Evolutionary conservation across 1,139 yeast genomes (phyloP).

Genomic region (Scheffersomyces stambukii): DNA sequence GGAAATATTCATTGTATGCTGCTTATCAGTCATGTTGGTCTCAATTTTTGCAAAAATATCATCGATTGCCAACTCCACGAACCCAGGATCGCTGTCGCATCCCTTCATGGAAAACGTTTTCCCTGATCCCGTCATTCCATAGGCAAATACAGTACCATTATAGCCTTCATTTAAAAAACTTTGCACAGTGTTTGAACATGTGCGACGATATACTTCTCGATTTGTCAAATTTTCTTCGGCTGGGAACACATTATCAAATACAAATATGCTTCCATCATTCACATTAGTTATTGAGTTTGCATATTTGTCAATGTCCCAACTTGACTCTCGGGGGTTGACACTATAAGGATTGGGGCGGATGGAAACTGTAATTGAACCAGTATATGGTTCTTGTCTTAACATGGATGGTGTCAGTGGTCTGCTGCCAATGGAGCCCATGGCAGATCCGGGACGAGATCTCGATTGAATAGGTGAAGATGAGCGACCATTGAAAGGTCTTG

Average conservation of each 20-base stretch:
- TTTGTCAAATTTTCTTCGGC: conserved; percentile 45
- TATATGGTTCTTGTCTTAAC: conserved; percentile 34
- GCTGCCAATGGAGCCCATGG: conserved; percentile 25
- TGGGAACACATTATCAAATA: conserved; percentile 74
- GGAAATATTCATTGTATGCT: conserved; percentile 52
- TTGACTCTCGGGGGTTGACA: conserved; percentile 7
- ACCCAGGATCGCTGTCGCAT: conserved; percentile 61
- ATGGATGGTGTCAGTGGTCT: conserved; percentile 41
- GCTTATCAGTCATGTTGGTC: conserved; percentile 20
- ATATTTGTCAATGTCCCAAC: conserved; percentile 42
- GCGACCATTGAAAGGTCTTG: conserved; percentile 15
- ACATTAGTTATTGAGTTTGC: conserved; percentile 43
- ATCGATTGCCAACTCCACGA: conserved; percentile 69
- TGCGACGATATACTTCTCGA: conserved; percentile 52
- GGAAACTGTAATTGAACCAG: conserved; percentile 50
- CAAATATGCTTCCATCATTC: conserved; percentile 52
- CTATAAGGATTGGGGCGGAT: conserved; percentile 49
- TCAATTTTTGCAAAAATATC: conserved; percentile 57
- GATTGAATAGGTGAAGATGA: conserved; percentile 14
- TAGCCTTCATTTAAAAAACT: conserved; percentile 68
- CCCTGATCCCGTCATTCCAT: conserved; percentile 96
- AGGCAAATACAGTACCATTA: conserved; percentile 88
- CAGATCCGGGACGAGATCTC: conserved; percentile 29
- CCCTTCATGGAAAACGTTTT: conserved; percentile 93
- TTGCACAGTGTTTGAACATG: conserved; percentile 60